phyloP scores from a whole-genome alignment of 345 rosid species.

The Linum lewisii region DNA sequence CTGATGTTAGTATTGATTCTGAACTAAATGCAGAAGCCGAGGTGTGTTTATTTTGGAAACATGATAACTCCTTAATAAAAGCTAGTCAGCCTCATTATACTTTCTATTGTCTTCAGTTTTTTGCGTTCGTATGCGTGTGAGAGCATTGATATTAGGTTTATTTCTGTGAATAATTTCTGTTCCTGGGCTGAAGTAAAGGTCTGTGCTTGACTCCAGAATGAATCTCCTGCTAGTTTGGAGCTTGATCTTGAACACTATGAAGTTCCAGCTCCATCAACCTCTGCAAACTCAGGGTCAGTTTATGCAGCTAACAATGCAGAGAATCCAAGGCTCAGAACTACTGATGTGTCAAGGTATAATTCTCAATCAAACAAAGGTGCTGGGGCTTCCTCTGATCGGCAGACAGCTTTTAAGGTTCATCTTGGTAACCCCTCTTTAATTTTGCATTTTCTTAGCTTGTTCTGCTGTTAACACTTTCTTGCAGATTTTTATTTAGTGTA shows the following conservation, averaged over 20 bases:
- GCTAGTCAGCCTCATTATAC: not conserved
- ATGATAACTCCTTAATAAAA: not conserved
- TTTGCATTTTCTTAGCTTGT: not conserved
- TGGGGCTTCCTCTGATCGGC: slow-evolving; percentile 41
- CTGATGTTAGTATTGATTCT: slow-evolving; percentile 85
- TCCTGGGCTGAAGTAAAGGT: slow-evolving; percentile 4
- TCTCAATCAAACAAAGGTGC: slow-evolving; percentile 26
- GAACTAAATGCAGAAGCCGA: slow-evolving; percentile 40
- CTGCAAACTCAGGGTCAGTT: slow-evolving; percentile 60
- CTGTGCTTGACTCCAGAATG: slow-evolving; percentile 30
- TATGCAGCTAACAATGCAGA: slow-evolving; percentile 91
- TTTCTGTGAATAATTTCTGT: not conserved
- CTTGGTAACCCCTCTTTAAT: slow-evolving; percentile 21
- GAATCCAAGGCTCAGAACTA: slow-evolving; percentile 64
- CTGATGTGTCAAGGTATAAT: slow-evolving; percentile 31
- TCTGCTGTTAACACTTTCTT: not conserved
- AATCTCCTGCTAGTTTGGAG: slow-evolving; percentile 74
- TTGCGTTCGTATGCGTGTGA: not conserved
- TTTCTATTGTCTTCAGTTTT: not conserved
- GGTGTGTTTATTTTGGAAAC: slow-evolving; percentile 26
- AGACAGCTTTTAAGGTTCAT: slow-evolving; percentile 59
- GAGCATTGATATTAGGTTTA: not conserved
- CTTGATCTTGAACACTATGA: slow-evolving; percentile 96
- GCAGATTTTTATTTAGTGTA: not conserved
- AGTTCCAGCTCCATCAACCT: slow-evolving; percentile 84